phyloP scores from a whole-genome alignment of 2,329 filamentous ascomycete genomes.

The Aspergillus neotritici region DNA sequence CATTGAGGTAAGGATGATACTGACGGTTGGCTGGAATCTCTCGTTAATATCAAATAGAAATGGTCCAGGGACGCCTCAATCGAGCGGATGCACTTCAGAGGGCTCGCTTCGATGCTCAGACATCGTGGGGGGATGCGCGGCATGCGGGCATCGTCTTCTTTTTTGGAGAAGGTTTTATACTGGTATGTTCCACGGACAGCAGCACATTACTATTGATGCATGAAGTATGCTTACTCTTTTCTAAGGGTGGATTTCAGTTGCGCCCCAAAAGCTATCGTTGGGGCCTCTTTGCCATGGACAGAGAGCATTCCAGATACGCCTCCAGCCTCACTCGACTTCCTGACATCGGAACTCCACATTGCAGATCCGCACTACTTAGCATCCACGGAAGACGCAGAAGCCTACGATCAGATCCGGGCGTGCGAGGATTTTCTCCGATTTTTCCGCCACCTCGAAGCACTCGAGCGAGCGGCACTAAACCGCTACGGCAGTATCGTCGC shows the following conservation, averaged over 20 bases:
- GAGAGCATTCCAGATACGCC: constrained; percentile 19
- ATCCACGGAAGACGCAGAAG: constrained; percentile 13
- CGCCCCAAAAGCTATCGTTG: constrained; percentile 25
- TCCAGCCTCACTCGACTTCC: constrained; percentile 20
- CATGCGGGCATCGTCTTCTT: constrained; percentile 22
- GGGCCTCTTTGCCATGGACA: constrained; percentile 27
- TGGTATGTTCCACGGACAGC: constrained; percentile 18
- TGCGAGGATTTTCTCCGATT: constrained; percentile 30
- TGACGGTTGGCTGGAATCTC: too few species aligned
- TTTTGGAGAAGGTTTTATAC: constrained; percentile 29
- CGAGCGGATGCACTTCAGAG: constrained; percentile 27
- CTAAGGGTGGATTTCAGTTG: constrained; percentile 31
- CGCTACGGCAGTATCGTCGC: constrained; percentile 8
- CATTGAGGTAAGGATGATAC: constrained; percentile 22
- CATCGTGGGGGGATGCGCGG: constrained; percentile 27
- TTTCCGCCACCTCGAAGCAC: constrained; percentile 22
- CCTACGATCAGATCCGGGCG: constrained; percentile 19
- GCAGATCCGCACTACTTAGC: constrained; percentile 10
- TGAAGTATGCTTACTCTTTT: constrained; percentile 1
- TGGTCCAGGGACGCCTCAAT: constrained; percentile 29
- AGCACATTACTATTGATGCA: not conserved
- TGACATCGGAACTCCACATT: constrained; percentile 18
- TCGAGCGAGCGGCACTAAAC: constrained; percentile 18
- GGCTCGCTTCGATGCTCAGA: constrained; percentile 24
- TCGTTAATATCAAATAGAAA: constrained; percentile 23